phyloP scores from a whole-genome alignment of 2,329 filamentous ascomycete genomes.

The Colletotrichum higginsianum region DNA sequence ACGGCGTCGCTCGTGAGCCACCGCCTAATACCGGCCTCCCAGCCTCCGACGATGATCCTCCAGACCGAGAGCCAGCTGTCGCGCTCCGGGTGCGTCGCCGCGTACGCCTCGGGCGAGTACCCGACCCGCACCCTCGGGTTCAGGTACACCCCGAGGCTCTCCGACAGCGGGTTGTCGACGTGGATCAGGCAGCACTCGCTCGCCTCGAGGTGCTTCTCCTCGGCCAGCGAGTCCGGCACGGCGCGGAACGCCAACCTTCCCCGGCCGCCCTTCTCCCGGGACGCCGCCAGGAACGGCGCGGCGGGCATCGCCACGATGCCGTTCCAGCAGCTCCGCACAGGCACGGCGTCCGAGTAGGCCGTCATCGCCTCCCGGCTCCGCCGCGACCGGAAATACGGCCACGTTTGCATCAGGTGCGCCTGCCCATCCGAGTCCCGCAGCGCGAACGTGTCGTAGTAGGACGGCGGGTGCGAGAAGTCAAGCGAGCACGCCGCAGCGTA shows the following conservation, averaged over 20 bases:
- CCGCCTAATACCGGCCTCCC: slow-evolving; percentile 69
- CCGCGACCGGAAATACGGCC: slow-evolving; percentile 71
- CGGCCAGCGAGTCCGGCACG: slow-evolving; percentile 73
- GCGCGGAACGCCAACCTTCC: slow-evolving; percentile 72
- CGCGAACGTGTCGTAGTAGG: slow-evolving; percentile 76
- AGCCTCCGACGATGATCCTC: slow-evolving; percentile 68
- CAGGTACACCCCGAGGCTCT: slow-evolving; percentile 71
- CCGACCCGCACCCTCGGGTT: slow-evolving; percentile 80
- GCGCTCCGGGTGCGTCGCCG: slow-evolving; percentile 58
- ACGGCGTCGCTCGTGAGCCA: slow-evolving; percentile 52
- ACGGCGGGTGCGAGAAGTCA: slow-evolving; percentile 69
- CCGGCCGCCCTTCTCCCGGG: slow-evolving; percentile 44
- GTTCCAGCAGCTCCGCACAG: slow-evolving; percentile 63
- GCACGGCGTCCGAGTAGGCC: slow-evolving; percentile 60
- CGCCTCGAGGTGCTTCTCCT: slow-evolving; percentile 75
- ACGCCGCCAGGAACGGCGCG: slow-evolving; percentile 67
- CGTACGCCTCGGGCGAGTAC: slow-evolving; percentile 71
- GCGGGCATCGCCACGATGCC: slow-evolving; percentile 67
- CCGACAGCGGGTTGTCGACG: slow-evolving; percentile 75
- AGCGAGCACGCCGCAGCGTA: slow-evolving; percentile 75
- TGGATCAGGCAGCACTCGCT: slow-evolving; percentile 86
- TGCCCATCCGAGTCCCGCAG: slow-evolving; percentile 68
- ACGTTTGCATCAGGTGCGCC: slow-evolving; percentile 66
- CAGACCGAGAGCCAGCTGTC: slow-evolving; percentile 63
- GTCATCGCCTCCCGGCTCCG: slow-evolving; percentile 69